Evolutionary conservation across 2,329 filamentous ascomycete genomes (phyloP), one percentile per base, ranked within the genome.

Genomic region (Ceratocystis diversiconidia): DNA sequence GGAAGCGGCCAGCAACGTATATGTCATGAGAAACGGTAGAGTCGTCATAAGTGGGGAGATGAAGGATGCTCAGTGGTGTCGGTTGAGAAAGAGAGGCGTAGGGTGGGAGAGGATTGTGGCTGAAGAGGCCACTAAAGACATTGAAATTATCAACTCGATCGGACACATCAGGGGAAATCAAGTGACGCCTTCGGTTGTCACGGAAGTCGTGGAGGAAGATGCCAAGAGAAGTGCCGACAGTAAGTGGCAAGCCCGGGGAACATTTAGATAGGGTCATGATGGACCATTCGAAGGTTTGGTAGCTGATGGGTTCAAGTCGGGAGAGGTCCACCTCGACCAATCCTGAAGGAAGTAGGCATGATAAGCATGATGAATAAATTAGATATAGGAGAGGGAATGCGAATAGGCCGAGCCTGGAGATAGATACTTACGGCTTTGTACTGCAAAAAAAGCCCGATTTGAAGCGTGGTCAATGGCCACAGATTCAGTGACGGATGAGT

Each of bases 1-100:
- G 88, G 73, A 96, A 96, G 17, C 92, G 84, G 0, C 92, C 92
- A 3, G 88, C 90, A 44, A 96, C 85, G 76, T 92, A 92, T 50
- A 97, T 94, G 36, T 94, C 88, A 67, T 87, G 82, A 62, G 89
- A 88, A 19, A 85, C 79, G 68, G 83, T 79, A 61, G 77, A 76
- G 8, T 73, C 73, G 7, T 77, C 81, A 0, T 82, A 76, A 7
- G 77, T 79, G 15, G 86, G 86, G 32, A 92, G 78, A 72, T 96
- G 90, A 1, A 95, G 77, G 68, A 96, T 91, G 59, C 87, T 90
- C 28, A 95, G 80, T 0, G 92, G 90, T 0, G 89, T 89, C 1
- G 90, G 87, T 69, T 94, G 88, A 44, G 89, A 85, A 28, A 95
- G 80, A 3, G 86, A 82, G 10, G 89, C 87, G 72, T 90, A 90